Conservation (phyloP, 164 flowering plant genomes). For the Stephania cephalantha region DNA sequence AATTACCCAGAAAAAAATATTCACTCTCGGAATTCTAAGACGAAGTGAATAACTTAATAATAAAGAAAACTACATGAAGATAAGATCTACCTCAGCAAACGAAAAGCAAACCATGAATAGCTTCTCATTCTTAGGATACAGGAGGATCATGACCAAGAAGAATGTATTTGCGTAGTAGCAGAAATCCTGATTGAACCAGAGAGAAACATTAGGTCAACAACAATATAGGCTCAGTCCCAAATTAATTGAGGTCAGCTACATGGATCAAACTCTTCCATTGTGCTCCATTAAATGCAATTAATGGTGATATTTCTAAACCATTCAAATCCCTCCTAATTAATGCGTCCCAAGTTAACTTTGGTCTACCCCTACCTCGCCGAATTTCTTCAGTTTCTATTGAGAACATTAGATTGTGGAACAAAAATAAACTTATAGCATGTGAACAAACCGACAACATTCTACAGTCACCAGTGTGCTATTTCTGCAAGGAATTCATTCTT, state of each 20-base stretch:
- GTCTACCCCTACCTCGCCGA: no score
- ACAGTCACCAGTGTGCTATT: background rate
- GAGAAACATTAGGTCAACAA: background rate
- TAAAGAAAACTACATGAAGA: background rate
- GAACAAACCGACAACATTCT: background rate
- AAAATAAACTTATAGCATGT: background rate
- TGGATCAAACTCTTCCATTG: no score
- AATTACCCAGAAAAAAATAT: constrained; percentile 3
- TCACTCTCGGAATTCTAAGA: background rate
- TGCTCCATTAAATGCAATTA: no score
- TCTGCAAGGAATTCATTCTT: background rate
- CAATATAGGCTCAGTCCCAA: no score
- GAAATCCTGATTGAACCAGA: constrained; percentile 57
- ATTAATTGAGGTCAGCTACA: no score
- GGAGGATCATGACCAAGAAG: constrained; percentile 72
- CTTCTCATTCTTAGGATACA: constrained; percentile 88
- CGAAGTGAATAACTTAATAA: background rate
- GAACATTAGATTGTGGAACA: background rate
- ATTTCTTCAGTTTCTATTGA: no score
- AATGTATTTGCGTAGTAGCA: constrained; percentile 98
- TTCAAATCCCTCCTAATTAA: no score
- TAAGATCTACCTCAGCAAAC: constrained; percentile 77
- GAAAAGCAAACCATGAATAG: constrained; percentile 99
- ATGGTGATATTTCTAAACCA: no score
- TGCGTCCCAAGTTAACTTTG: no score